phyloP scores from a whole-genome alignment of 345 rosid species.

The Viola odorata region DNA sequence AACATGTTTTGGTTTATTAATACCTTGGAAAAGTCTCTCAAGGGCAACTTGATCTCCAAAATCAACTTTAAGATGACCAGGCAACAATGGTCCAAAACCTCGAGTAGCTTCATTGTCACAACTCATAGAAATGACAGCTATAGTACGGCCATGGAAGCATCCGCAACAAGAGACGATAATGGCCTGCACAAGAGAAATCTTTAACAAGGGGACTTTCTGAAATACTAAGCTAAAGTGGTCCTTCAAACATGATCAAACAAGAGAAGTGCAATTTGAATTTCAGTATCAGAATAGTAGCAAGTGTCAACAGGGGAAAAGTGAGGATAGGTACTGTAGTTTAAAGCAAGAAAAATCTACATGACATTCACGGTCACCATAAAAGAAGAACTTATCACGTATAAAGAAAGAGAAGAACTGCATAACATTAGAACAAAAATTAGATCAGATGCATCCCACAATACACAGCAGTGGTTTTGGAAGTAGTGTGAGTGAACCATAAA shows the following conservation, averaged over 20 bases:
- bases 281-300: neutral
- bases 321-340: too few species aligned
- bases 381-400: neutral
- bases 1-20: neutral
- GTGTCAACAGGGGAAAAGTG: too few species aligned
- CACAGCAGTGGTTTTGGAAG: too few species aligned
- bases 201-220: conserved; percentile 5
- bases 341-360: neutral
- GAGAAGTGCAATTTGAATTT: neutral
- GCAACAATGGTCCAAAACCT: conserved; percentile 88
- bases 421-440: too few species aligned
- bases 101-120: conserved; percentile 96
- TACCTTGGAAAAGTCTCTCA: conserved; percentile 75
- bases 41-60: conserved; percentile 72
- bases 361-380: neutral
- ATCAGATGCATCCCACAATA: too few species aligned
- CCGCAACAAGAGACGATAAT: conserved; percentile 93
- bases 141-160: conserved; percentile 96
- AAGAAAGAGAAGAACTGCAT: too few species aligned
- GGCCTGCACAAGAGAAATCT: conserved; percentile 43
- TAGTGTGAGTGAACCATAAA: too few species aligned
- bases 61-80: conserved; percentile 91
- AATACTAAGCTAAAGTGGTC: conserved; percentile 4
- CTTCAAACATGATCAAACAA: neutral
- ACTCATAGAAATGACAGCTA: conserved; percentile 94